Evolutionary conservation across 441 rosid genomes (phyloP), one percentile per base, ranked within the genome.

Genomic region (Macaranga tanarius): DNA sequence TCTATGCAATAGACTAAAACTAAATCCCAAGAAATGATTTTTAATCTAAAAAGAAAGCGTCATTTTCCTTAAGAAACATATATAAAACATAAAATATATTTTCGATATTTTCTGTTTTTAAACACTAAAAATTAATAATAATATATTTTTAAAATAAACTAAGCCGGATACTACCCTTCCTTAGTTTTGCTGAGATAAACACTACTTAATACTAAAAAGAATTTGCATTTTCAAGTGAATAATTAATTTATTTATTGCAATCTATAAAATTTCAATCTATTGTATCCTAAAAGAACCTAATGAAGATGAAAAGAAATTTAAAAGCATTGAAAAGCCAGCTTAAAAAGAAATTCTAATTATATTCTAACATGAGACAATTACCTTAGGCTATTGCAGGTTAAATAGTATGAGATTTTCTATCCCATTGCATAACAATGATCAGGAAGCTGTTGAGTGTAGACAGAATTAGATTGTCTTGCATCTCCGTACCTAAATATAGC

Each of bases 371-470:
- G 26, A 59, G 66, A 68, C 74, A 76, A 9, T 28, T 71, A 92
- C 99, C 94, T 95, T 97, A 72, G 99, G 98, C 72, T 85, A 90
- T 82, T 90, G 93, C 86, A 91, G 82, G 80, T 95, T 91, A 79
- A 79, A 93, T 76, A 93, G 88, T 60, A 91, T 76, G 55, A 91
- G 81, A 79, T 95, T 90, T 90, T 84, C 99, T 87, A 71, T 95
- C 99, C 72, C 65, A 93, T 80, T 13, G 97, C 78, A 85, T 87
- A 89, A 75, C 97, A 93, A 72, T 96, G 92, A 34, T 95, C 99
- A 58, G 98, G 97, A 76, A 95, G 99, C 73, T 80, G 95, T 77
- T 95, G 99, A 55, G 93, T 89, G 80, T 93, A 98, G 59, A 86
- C 98, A 31, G 98, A 97, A 76, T 74, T 88, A 48, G 82, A 55